These are phyloP conservation scores for Metarhizium anisopliae DNA, from an alignment of 2,329 filamentous ascomycete genomes.

Conservation along the genomic window DNA sequence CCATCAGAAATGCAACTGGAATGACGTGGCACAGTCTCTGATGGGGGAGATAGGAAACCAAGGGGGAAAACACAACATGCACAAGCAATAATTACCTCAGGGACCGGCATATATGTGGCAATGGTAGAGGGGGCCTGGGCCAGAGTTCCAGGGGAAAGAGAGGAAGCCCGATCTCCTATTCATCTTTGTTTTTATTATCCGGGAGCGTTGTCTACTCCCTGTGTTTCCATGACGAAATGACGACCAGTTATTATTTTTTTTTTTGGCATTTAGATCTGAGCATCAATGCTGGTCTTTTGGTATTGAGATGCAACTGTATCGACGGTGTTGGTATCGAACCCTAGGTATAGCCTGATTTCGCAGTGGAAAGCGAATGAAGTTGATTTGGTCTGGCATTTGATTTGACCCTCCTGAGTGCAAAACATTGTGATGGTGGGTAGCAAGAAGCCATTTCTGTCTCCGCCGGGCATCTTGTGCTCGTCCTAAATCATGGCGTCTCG, in stretches of 20 bases:
- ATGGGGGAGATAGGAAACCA: neutral
- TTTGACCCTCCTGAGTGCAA: neutral
- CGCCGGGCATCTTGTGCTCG: no score
- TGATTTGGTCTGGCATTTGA: neutral
- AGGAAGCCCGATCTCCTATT: neutral
- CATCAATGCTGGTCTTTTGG: neutral
- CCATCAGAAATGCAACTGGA: no score
- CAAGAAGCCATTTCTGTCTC: no score
- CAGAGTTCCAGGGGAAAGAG: neutral
- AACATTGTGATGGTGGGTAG: neutral
- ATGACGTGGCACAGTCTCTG: no score
- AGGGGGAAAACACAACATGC: neutral
- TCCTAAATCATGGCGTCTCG: no score
- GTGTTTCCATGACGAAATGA: slow-evolving; percentile 11
- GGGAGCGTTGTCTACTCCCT: slow-evolving; percentile 1
- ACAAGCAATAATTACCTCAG: no score
- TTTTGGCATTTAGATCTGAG: slow-evolving; percentile 11
- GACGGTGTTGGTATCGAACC: slow-evolving; percentile 1
- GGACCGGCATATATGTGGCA: neutral
- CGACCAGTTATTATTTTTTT: slow-evolving; percentile 5
- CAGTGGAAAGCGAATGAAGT: neutral
- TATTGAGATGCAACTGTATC: neutral
- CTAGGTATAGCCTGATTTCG: neutral
- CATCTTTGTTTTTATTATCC: slow-evolving; percentile 6
- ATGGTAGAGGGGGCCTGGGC: neutral